Base-by-base conservation (phyloP, 2,329 filamentous ascomycete genomes). In the Fusarium concolor region DNA sequence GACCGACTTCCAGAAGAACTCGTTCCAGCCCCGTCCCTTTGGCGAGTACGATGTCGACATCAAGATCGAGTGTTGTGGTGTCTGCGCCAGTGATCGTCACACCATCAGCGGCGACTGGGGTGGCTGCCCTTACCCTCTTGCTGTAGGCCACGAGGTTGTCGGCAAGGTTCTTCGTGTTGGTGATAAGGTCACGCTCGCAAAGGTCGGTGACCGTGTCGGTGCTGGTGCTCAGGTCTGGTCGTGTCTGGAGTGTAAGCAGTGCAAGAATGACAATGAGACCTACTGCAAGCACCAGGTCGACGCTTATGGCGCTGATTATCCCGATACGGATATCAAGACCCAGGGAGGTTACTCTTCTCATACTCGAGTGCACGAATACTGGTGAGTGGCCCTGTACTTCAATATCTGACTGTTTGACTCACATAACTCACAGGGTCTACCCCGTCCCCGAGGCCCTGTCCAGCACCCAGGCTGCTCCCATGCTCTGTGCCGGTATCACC, bases 1-100 rank as follows among this genome's bases (percentile, higher is more conserved):
- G 84, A 79, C 86, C 68, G 83, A 89, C 61, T 89, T 90, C 75
- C 83, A 90, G 74, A 91, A 92, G 81, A 89, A 90, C 76, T 79
- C 94, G 83, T 93, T 93, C 83, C 87, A 89, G 72, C 89, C 94
- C 60, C 96, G 96, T 83, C 91, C 92, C 18, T 96, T 96, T 77
- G 92, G 90, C 69, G 92, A 94, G 77, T 87, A 92, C 79, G 93
- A 97, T 76, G 88, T 97, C 73, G 93, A 97, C 77, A 88, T 97
- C 80, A 91, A 94, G 83, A 90, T 97, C 74, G 89, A 94, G 70
- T 90, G 87, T 76, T 95, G 92, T 75, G 92, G 92, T 75, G 85
- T 93, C 53, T 93, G 91, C 77, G 88, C 90, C 71, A 90, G 87
- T 70, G 90, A 93, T 75, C 82, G 91, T 46, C 90, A 92, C 80